These are phyloP conservation scores for Naganishia vishniacii DNA, from an alignment of 768 basidiomycete species.

Conservation along the genomic window DNA sequence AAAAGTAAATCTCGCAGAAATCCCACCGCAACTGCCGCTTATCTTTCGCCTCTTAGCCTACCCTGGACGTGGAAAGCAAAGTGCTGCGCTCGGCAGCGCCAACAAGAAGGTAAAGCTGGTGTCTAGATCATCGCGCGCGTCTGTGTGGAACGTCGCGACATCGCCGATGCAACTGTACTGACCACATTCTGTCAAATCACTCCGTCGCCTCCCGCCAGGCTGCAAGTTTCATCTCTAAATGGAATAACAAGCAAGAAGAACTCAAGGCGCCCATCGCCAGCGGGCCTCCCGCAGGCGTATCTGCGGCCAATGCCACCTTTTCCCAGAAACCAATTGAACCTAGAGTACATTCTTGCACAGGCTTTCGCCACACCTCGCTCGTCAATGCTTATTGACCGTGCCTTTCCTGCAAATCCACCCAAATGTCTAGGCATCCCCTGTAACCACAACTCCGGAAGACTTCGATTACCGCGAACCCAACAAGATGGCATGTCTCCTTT, in stretches of 20 bases:
- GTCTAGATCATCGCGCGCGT: too few species aligned
- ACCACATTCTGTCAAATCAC: too few species aligned
- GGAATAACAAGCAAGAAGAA: slow-evolving; percentile 93
- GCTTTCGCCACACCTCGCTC: not conserved
- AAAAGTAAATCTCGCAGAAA: slow-evolving; percentile 3
- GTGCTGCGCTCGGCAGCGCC: slow-evolving; percentile 44
- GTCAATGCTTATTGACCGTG: slow-evolving; percentile 1
- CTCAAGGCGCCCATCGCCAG: slow-evolving; percentile 53
- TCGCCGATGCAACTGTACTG: too few species aligned
- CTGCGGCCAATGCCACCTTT: slow-evolving; percentile 36
- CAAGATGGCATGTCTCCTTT: slow-evolving; percentile 77
- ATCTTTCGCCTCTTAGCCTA: not conserved
- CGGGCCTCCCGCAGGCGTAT: slow-evolving; percentile 32
- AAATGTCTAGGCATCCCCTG: slow-evolving; percentile 4
- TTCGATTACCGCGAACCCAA: slow-evolving; percentile 76
- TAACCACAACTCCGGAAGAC: slow-evolving; percentile 44
- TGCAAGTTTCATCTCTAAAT: slow-evolving; percentile 85
- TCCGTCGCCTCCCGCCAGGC: too few species aligned
- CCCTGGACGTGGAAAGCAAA: slow-evolving; percentile 22
- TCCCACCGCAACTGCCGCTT: not conserved
- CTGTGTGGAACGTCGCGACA: too few species aligned
- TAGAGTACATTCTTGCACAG: slow-evolving; percentile 12
- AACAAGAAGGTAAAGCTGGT: slow-evolving; percentile 67
- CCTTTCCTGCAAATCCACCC: too few species aligned
- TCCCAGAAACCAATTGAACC: slow-evolving; percentile 25